Evolutionary conservation across 768 basidiomycete species (phyloP), one percentile per base, ranked within the genome.

Genomic region (Mycena haematopus): DNA sequence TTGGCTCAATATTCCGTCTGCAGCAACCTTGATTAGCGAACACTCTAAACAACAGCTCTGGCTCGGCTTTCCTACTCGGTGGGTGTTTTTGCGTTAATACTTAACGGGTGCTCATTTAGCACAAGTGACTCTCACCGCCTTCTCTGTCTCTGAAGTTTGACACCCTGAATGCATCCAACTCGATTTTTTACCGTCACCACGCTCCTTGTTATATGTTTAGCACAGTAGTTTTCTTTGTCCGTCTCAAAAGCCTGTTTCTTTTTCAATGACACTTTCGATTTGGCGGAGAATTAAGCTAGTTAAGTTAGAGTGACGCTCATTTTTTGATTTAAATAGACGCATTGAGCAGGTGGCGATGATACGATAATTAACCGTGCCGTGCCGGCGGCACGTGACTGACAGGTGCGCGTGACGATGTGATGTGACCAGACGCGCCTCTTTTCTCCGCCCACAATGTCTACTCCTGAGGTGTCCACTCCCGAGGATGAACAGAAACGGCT

Each of bases 401-500:
- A 31, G 36, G 5, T 3, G 13, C 11, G 13, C 8, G 29, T 31
- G 6, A 31, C 29, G 29, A 9, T 31, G 9, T 9, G 9, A 6
- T 63, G 62, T 62, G 62, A 57, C 62, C 4, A 6, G 3, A 58
- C 62, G 62, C 52, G 62, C n/a, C n/a, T n/a, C n/a, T 58, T 25
- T 63, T 33, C 35, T 44, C 52, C 36, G 27, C 35, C 50, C 46
- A 6, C 56, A 51, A 62, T 47, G 69, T 82, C 82, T 79, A 77
- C 81, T 33, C 63, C 75, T 13, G 33, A 17, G 17, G n/a, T n/a
- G n/a, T n/a, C 29, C 29, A 33, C 53, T 45, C 49, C 27, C 1
- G 86, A 88, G 65, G 82, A 84, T 61, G 85, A 86, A 75, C 92
- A 92, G 73, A 84, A 90, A 49, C 81, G 85, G 50, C 81, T 91